These are phyloP conservation scores for Haematococcus lacustris DNA, from an alignment of 139 green algal genomes.

Conservation along the genomic window DNA sequence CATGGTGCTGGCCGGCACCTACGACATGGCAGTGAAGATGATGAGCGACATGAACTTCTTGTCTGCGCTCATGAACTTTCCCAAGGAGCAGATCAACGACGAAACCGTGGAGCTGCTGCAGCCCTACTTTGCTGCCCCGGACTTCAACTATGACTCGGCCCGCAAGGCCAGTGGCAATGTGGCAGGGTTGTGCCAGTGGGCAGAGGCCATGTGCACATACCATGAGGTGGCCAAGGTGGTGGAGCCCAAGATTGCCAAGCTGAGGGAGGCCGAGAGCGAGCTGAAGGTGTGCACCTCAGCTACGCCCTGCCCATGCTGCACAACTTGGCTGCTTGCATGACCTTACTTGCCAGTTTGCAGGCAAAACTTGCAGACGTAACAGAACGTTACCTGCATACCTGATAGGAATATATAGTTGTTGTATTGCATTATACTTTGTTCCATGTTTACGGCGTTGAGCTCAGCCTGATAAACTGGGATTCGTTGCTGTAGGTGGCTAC, in stretches of 20 bases:
- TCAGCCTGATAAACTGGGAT: too few relatives aligned
- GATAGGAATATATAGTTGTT: too few relatives aligned
- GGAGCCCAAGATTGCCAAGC: constrained; percentile 87
- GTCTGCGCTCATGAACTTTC: constrained; percentile 78
- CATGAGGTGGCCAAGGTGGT: constrained; percentile 84
- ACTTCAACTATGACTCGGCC: constrained; percentile 89
- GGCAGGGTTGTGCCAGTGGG: constrained; percentile 90
- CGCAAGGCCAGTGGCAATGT: constrained; percentile 83
- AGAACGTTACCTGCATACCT: too few relatives aligned
- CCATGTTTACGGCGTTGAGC: too few relatives aligned
- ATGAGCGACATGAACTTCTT: constrained; percentile 92
- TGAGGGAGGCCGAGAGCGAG: constrained; percentile 77
- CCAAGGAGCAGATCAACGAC: constrained; percentile 92
- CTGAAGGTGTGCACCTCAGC: too few relatives aligned
- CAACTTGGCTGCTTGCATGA: too few relatives aligned
- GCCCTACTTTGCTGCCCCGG: constrained; percentile 82
- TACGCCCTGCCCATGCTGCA: too few relatives aligned
- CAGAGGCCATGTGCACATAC: constrained; percentile 89
- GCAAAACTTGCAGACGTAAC: too few relatives aligned
- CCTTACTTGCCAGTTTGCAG: too few relatives aligned
- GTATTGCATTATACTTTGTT: too few relatives aligned
- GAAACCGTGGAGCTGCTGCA: constrained; percentile 78
- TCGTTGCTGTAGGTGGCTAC: constrained; percentile 13
- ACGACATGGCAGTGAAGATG: constrained; percentile 84
- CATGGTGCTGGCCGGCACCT: constrained; percentile 74